Evolutionary conservation across 1,284 basidiomycete genomes (phyloP).

Genomic region (Moesziomyces parantarcticus): DNA sequence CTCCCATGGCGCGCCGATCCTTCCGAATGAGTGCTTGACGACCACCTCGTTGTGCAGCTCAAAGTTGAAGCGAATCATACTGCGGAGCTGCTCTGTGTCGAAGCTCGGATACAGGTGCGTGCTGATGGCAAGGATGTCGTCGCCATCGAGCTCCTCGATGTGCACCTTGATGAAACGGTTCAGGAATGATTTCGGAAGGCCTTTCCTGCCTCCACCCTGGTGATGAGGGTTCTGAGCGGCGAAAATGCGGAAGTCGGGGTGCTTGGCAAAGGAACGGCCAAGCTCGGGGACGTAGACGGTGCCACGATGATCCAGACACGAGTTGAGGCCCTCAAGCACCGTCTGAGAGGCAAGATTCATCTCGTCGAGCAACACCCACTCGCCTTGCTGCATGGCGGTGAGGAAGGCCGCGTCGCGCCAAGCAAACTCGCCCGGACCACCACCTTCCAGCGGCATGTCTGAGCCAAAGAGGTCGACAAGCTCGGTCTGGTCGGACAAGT

Average conservation of each 20-base stretch:
- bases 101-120: constrained; percentile 78
- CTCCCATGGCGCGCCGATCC: constrained; percentile 94
- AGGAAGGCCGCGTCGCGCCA: constrained; percentile 99
- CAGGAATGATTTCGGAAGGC: constrained; percentile 94
- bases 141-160: constrained; percentile 83
- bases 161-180: constrained; percentile 99
- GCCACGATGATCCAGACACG: constrained; percentile 94
- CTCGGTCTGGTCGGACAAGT: constrained; percentile 98
- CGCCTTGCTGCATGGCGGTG: constrained; percentile 79
- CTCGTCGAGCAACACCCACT: constrained; percentile 96
- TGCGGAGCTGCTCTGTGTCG: constrained; percentile 71
- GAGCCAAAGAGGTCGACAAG: constrained; percentile 96
- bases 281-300: constrained; percentile 95
- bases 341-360: constrained; percentile 95
- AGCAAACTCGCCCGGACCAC: constrained; percentile 88
- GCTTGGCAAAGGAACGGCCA: constrained; percentile 85
- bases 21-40: constrained; percentile 78
- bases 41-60: constrained; percentile 78
- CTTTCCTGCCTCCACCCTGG: constrained; percentile 97
- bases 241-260: constrained; percentile 93
- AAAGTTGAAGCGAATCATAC: constrained; percentile 86
- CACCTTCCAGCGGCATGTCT: constrained; percentile 93
- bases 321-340: constrained; percentile 96
- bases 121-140: constrained; percentile 85
- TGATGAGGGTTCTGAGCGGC: constrained; percentile 96